These are phyloP conservation scores for Datisca glomerata DNA, from an alignment of 306 rosid species.

Conservation along the genomic window DNA sequence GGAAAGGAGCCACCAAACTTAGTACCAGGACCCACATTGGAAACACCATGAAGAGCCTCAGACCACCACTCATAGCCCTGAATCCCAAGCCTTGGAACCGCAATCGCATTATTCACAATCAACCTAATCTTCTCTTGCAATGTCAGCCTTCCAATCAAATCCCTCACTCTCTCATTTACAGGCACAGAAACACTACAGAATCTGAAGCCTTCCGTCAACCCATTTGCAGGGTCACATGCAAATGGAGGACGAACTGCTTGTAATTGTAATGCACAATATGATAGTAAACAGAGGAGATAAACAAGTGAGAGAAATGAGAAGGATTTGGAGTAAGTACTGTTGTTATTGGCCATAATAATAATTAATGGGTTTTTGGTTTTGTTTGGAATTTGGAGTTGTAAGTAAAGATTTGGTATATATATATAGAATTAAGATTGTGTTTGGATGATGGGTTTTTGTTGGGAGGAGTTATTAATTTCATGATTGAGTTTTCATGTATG, in stretches of 20 bases:
- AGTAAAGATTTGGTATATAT: no score
- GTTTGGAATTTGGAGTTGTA: no score
- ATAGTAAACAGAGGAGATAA: no score
- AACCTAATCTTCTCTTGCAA: slow-evolving; percentile 62
- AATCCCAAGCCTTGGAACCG: slow-evolving; percentile 64
- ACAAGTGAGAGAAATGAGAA: not conserved
- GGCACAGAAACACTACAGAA: slow-evolving; percentile 39
- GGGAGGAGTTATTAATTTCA: no score
- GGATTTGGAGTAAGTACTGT: not conserved
- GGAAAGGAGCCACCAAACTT: slow-evolving; percentile 73
- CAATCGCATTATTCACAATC: slow-evolving; percentile 69
- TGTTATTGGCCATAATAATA: no score
- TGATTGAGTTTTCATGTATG: no score
- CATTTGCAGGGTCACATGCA: slow-evolving; percentile 72
- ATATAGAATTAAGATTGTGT: no score
- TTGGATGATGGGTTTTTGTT: no score
- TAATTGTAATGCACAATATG: no score
- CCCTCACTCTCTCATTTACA: slow-evolving; percentile 43
- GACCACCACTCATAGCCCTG: slow-evolving; percentile 89
- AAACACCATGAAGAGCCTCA: slow-evolving; percentile 75
- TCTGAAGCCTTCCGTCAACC: slow-evolving; percentile 31
- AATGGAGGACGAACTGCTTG: slow-evolving; percentile 18
- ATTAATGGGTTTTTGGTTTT: no score
- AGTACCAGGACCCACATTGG: slow-evolving; percentile 85
- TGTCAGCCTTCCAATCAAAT: slow-evolving; percentile 66